These are phyloP conservation scores for Blastobotrys aristatus DNA, from an alignment of 1,139 yeast species.

Conservation along the genomic window DNA sequence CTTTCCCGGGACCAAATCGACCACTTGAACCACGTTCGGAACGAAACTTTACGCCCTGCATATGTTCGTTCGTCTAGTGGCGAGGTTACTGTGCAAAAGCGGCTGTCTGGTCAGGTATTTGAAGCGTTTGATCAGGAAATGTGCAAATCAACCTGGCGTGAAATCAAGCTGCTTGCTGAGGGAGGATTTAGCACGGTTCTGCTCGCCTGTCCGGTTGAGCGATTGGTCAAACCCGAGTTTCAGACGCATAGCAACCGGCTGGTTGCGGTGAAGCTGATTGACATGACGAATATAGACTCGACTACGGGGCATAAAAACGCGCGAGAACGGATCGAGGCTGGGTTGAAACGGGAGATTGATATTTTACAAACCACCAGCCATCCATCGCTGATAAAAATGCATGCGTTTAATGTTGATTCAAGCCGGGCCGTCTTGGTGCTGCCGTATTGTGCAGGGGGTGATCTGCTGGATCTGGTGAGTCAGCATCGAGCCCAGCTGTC, in stretches of 20 bases:
- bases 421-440: conserved; percentile 49
- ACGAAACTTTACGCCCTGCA: background rate
- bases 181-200: conserved; percentile 40
- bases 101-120: conserved; percentile 17
- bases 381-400: conserved; percentile 43
- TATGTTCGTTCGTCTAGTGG: conserved; percentile 2
- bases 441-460: conserved; percentile 82
- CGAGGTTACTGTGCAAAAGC: background rate
- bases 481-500: conserved; percentile 32
- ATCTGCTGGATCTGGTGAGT: conserved; percentile 60
- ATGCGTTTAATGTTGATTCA: conserved; percentile 35
- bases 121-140: conserved; percentile 28
- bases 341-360: conserved; percentile 69
- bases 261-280: conserved; percentile 39
- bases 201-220: conserved; percentile 32
- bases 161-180: conserved; percentile 34
- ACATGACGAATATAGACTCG: conserved; percentile 18
- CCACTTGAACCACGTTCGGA: background rate
- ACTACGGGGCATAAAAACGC: conserved; percentile 1
- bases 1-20: background rate
- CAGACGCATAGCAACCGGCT: conserved; percentile 28
- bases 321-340: conserved; percentile 56
- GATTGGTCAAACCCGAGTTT: conserved; percentile 37
- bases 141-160: conserved; percentile 32
- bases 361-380: conserved; percentile 40